A percentile compares a stretch with the other conserved stretches of the same genome.
Conservation (phyloP, 768 basidiomycete genomes). For the Tephrocybe sp. region DNA sequence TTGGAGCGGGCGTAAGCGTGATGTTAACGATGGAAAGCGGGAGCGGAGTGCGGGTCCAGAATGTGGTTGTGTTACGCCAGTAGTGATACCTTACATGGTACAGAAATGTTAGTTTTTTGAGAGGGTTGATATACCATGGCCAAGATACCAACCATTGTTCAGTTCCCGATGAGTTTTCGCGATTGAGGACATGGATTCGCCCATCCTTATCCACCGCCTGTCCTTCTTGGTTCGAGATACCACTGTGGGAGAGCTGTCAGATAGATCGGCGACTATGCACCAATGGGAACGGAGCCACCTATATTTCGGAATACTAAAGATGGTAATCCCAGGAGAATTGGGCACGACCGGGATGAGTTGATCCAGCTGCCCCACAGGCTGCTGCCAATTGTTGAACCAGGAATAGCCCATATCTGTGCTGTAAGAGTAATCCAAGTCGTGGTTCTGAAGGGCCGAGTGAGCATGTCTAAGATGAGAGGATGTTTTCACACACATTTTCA, state of each 20-base stretch:
- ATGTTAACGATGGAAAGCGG: background rate
- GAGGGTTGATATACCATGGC: no score
- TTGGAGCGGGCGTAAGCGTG: background rate
- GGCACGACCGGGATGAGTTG: background rate
- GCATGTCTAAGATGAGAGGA: background rate
- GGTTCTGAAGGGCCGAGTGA: background rate
- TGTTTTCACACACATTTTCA: background rate
- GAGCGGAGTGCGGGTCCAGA: background rate
- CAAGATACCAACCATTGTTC: conserved; percentile 1
- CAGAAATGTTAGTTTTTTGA: background rate
- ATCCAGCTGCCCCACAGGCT: background rate
- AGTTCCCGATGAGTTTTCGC: background rate
- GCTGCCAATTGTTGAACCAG: background rate
- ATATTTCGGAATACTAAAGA: background rate
- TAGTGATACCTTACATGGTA: background rate
- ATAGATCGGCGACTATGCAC: background rate
- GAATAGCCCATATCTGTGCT: background rate
- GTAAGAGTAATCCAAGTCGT: background rate
- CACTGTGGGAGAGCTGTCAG: background rate
- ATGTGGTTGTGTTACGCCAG: background rate
- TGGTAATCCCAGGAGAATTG: background rate
- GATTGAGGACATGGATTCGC: background rate
- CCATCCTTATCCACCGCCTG: background rate
- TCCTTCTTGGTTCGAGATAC: background rate
- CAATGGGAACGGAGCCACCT: background rate